A percentile compares a stretch with the other conserved stretches of the same genome.
These are phyloP conservation scores for Penicillium cinerascens DNA, from an alignment of 495 filamentous ascomycete genomes.

Conservation along the genomic window DNA sequence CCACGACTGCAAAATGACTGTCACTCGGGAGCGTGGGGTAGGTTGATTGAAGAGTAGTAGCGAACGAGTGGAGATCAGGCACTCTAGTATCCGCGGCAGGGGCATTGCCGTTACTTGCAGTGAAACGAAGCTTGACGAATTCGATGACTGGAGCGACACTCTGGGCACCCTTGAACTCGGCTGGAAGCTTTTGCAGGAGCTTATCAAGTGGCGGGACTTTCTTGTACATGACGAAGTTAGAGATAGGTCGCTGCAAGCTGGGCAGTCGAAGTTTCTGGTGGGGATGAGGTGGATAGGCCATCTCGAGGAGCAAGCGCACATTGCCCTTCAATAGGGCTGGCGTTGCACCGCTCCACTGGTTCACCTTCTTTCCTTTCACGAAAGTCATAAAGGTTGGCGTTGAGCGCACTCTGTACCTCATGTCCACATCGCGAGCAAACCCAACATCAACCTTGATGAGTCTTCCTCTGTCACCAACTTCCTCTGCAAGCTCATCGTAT, in stretches of 20 bases:
- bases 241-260: slow-evolving; percentile 58
- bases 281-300: slow-evolving; percentile 74
- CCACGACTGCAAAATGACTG: slow-evolving; percentile 73
- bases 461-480: slow-evolving; percentile 62
- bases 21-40: slow-evolving; percentile 28
- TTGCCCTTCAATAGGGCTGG: slow-evolving; percentile 64
- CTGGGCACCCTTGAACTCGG: slow-evolving; percentile 46
- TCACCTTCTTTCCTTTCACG: slow-evolving; percentile 67
- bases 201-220: slow-evolving; percentile 84
- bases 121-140: slow-evolving; percentile 53
- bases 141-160: slow-evolving; percentile 55
- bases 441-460: slow-evolving; percentile 84
- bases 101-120: slow-evolving; percentile 11
- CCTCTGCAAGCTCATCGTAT: slow-evolving; percentile 75
- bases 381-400: slow-evolving; percentile 94
- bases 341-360: slow-evolving; percentile 78
- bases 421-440: slow-evolving; percentile 59
- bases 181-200: slow-evolving; percentile 69
- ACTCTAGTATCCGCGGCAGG: slow-evolving; percentile 45
- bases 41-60: slow-evolving; percentile 28
- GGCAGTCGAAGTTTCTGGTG: slow-evolving; percentile 69
- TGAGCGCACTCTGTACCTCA: slow-evolving; percentile 63
- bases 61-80: slow-evolving; percentile 49
- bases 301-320: slow-evolving; percentile 67
- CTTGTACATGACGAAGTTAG: slow-evolving; percentile 66